A percentile compares a stretch with the other conserved stretches of the same genome.
Conservation (phyloP, 495 filamentous ascomycete species). For the Penicillium cataractarum region DNA sequence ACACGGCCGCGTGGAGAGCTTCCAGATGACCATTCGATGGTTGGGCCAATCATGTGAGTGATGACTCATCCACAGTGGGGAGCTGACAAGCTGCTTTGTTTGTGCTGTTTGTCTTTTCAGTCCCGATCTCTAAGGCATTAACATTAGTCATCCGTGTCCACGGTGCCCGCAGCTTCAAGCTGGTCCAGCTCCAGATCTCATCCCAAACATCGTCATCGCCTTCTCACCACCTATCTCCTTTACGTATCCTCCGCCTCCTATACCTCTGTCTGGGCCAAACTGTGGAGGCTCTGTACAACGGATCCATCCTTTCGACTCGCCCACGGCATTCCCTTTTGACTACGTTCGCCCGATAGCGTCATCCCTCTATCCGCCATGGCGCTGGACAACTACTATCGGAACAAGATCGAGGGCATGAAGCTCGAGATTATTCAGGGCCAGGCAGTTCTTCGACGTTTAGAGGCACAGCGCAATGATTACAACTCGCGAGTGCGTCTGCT, state of each 20-base stretch:
- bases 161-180: slow-evolving; percentile 26
- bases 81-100: slow-evolving; percentile 18
- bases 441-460: slow-evolving; percentile 88
- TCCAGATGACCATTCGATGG: slow-evolving; percentile 21
- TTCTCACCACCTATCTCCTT: neutral
- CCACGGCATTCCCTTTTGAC: slow-evolving; percentile 15
- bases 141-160: slow-evolving; percentile 18
- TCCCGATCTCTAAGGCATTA: slow-evolving; percentile 7
- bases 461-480: slow-evolving; percentile 99
- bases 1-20: slow-evolving; percentile 25
- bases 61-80: slow-evolving; percentile 19
- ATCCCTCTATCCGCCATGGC: slow-evolving; percentile 67
- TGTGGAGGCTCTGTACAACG: slow-evolving; percentile 2
- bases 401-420: slow-evolving; percentile 99
- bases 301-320: slow-evolving; percentile 1
- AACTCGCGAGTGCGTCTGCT: slow-evolving; percentile 96
- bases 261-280: neutral
- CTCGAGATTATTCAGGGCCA: slow-evolving; percentile 99
- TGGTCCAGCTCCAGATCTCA: slow-evolving; percentile 21
- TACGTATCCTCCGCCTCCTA: neutral
- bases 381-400: slow-evolving; percentile 98
- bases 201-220: slow-evolving; percentile 17
- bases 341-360: slow-evolving; percentile 28
- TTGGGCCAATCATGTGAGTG: slow-evolving; percentile 15
- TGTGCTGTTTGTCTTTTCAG: slow-evolving; percentile 14